A percentile compares a stretch with the other conserved stretches of the same genome.
Evolutionary conservation across 169 alveolate genomes (phyloP).

Genomic region (Theileria orientalis): DNA sequence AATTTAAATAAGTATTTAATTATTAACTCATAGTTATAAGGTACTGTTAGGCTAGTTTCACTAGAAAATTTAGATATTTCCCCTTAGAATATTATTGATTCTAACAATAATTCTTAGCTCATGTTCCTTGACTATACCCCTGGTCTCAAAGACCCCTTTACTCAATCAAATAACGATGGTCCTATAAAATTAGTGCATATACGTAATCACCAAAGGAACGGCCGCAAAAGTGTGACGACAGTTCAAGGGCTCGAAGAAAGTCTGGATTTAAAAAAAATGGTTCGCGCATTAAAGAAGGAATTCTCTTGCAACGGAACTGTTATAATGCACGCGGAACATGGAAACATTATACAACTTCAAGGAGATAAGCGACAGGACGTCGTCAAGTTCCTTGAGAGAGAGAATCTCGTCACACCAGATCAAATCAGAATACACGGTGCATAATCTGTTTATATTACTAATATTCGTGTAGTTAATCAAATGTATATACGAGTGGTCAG

Average conservation of each 20-base stretch:
- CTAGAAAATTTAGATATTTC: too few species aligned
- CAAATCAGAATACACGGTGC: slow-evolving; percentile 90
- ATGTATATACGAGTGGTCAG: neutral
- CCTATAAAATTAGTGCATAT: slow-evolving; percentile 75
- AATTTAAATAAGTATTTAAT: neutral
- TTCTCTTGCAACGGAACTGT: slow-evolving; percentile 93
- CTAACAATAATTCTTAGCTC: slow-evolving; percentile 6
- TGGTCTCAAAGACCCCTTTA: slow-evolving; percentile 70
- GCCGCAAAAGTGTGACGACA: slow-evolving; percentile 91
- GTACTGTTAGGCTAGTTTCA: too few species aligned
- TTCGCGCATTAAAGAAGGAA: slow-evolving; percentile 88
- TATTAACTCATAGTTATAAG: too few species aligned
- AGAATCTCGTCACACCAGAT: slow-evolving; percentile 83
- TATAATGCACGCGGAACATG: slow-evolving; percentile 88
- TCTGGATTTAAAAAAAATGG: slow-evolving; percentile 88
- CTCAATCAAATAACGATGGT: slow-evolving; percentile 60
- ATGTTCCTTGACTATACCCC: slow-evolving; percentile 68
- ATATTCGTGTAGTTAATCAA: neutral
- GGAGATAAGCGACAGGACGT: slow-evolving; percentile 87
- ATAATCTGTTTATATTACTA: slow-evolving; percentile 26
- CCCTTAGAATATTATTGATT: neutral
- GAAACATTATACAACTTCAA: slow-evolving; percentile 88
- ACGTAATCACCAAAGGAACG: slow-evolving; percentile 92
- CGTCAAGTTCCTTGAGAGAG: slow-evolving; percentile 85
- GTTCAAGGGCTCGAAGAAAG: slow-evolving; percentile 90